Evolutionary conservation across 2,329 filamentous ascomycete genomes (phyloP), one percentile per base, ranked within the genome.

Genomic region (Botrytis elliptica): DNA sequence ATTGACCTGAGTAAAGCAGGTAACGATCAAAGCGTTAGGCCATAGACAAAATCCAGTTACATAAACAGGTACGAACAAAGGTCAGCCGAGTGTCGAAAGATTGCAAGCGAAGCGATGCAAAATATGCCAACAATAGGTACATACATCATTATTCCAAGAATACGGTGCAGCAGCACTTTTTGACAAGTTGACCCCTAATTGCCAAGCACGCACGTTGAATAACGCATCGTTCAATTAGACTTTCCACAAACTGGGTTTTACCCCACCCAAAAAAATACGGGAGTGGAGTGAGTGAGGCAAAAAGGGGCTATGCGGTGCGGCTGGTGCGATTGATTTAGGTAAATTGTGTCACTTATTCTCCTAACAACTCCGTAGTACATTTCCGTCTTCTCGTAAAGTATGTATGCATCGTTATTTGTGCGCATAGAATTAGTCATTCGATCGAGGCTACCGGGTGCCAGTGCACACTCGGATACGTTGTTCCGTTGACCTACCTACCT

Each of bases 251-350:
- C n/a, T 55, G 36, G 36, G 25, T 55, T 38, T 38, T 29, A 22
- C 49, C 25, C 18, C 46, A 55, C 25, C 10, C 18, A 1, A 33
- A 8, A 8, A 25, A 8, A 55, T 29, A 55, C 25, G 36, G 40
- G 6, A 14, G 40, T 46, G 46, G 65, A 67, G 44, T 14, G 22
- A 67, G 29, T 9, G 49, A 68, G 46, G 65, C 65, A n/a, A 68
- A 55, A 55, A 55, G 65, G 65, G 65, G 65, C 65, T 22, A 52
- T 68, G 64, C 22, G 25, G 8, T 68, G 49, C 20, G 49, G 65
- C 65, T 42, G 36, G 36, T 55, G 44, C 33, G 20, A 55, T 52
- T 67, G 29, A 14, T 38, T 67, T 40, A 55, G 44, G 64, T 49
- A 49, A 66, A 55, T 55, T 55, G 49, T 55, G 25, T 55, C 49